Conservation (phyloP, 495 filamentous ascomycete species). For the Penicillium parvum region DNA sequence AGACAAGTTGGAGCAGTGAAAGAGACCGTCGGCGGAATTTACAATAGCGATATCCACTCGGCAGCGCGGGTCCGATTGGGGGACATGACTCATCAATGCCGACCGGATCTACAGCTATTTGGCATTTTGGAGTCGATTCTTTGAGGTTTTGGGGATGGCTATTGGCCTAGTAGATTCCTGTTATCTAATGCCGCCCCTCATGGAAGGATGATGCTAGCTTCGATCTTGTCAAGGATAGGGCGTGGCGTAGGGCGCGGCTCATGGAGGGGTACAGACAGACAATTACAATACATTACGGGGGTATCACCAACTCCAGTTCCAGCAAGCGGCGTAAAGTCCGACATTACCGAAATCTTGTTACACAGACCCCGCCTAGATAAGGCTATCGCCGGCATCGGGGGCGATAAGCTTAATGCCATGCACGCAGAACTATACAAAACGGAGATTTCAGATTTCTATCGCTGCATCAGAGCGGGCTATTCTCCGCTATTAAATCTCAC, state of each 20-base stretch:
- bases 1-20: conserved; percentile 15
- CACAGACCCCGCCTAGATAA: conserved; percentile 34
- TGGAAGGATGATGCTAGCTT: conserved; percentile 1
- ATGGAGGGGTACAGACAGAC: conserved; percentile 9
- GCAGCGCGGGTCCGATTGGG: conserved; percentile 10
- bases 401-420: conserved; percentile 23
- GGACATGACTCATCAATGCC: conserved; percentile 23
- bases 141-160: conserved; percentile 4
- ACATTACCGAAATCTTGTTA: conserved; percentile 10
- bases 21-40: conserved; percentile 13
- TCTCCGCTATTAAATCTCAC: not conserved
- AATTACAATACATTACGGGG: conserved; percentile 5
- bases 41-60: conserved; percentile 16
- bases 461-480: not conserved
- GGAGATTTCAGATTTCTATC: not conserved
- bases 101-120: conserved; percentile 2
- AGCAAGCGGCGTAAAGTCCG: conserved; percentile 1
- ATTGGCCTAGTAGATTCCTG: conserved; percentile 14
- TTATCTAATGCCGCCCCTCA: conserved; percentile 33
- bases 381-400: conserved; percentile 42
- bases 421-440: conserved; percentile 1
- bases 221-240: conserved; percentile 9
- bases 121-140: no score
- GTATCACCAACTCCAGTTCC: not conserved
- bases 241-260: conserved; percentile 14